Evolutionary conservation across 2,329 filamentous ascomycete species (phyloP), one percentile per base, ranked within the genome.

Genomic region (Tetracladium maxilliforme): DNA sequence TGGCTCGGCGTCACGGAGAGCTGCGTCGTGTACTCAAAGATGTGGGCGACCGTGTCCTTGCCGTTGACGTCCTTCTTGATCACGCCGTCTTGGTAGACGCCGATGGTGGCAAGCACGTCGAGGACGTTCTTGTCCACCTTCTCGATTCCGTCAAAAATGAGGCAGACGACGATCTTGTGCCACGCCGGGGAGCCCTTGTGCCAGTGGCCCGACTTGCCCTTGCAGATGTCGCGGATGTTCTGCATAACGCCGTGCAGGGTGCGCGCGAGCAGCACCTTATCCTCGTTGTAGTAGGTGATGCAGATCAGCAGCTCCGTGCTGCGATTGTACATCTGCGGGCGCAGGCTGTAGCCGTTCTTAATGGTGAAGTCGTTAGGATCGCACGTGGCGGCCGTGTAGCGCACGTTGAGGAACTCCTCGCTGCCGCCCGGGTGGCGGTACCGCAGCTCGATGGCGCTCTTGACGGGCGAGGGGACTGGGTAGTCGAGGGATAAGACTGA

Each of bases 161-260:
- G 60, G 51, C 81, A 92, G 32, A 95, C 90, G 16, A 95, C 90
- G 46, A 98, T 95, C 62, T 98, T 98, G 51, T 98, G 90, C 90
- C 90, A 98, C 28, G 90, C 90, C 7, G 90, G 90, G 29, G 90
- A 90, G 42, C 90, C 90, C 60, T 93, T 92, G 61, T 95, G 94
- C 90, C 90, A 98, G 61, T 98, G 98, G 42, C 92, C 87, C 16
- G 90, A 94, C 58, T 93, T 94, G 58, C 95, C 95, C 56, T 94
- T 95, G 45, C 95, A 87, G 47, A 98, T 95, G 44, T 98, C 90
- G 33, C 87, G 79, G 43, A 95, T 92, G 51, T 95, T 95, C 52
- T 94, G 86, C 90, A 98, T 95, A 27, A 93, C 86, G 63, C 87
- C 84, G 52, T 95, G 90, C 29, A 95, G 63, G 2, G 90, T 98